Conservation (phyloP, 108 stramenopile genomes). For the Cyclostephanos tholiformis region DNA sequence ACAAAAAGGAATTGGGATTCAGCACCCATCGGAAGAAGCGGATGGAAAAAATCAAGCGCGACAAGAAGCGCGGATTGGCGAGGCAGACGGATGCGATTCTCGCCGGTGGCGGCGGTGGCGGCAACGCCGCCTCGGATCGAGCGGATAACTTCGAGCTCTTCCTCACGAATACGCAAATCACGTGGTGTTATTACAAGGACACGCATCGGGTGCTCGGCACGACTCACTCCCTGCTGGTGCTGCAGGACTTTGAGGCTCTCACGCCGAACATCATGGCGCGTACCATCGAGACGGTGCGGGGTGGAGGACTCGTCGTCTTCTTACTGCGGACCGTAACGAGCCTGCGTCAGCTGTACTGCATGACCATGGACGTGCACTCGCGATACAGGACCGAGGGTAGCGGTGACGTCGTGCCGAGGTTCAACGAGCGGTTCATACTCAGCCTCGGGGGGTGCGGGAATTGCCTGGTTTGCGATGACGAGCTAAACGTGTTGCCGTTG, state of each 20-base stretch:
- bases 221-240: conserved; percentile 94
- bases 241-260: conserved; percentile 99
- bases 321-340: conserved; percentile 91
- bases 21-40: conserved; percentile 91
- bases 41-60: conserved; percentile 96
- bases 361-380: conserved; percentile 99
- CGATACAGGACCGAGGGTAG: conserved; percentile 93
- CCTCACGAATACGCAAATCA: conserved; percentile 90
- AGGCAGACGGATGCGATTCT: conserved; percentile 4
- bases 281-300: conserved; percentile 98
- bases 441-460: conserved; percentile 85
- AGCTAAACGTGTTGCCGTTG: conserved; percentile 97
- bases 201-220: conserved; percentile 94
- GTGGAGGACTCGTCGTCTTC: conserved; percentile 97
- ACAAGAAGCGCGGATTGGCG: conserved; percentile 82
- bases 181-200: conserved; percentile 99
- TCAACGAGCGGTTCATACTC: conserved; percentile 99
- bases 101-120: conserved; percentile 4
- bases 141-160: conserved; percentile 98
- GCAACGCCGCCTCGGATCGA: conserved; percentile 13
- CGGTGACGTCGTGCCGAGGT: conserved; percentile 90
- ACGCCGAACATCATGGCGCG: conserved; percentile 98
- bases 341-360: conserved; percentile 96
- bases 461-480: conserved; percentile 98
- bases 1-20: conserved; percentile 99